Conservation (phyloP, 345 rosid genomes). For the Geranium brycei region DNA sequence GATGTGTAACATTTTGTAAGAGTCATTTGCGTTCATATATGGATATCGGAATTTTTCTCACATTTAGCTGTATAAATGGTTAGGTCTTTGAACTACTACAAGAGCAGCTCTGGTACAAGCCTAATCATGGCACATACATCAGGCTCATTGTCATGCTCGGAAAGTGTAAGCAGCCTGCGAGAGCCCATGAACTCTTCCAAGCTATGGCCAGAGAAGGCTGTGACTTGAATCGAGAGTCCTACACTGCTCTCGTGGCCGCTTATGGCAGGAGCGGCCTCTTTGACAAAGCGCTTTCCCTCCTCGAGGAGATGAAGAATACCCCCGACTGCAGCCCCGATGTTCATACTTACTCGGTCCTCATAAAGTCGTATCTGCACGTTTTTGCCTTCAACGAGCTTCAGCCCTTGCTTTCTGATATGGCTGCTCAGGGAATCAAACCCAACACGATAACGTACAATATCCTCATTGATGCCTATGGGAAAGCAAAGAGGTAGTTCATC, state of each 20-base stretch:
- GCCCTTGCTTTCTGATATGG: conserved; percentile 66
- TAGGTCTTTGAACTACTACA: conserved; percentile 70
- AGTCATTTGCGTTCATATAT: neutral
- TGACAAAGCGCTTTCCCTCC: conserved; percentile 49
- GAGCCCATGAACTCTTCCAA: conserved; percentile 64
- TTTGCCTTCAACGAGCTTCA: conserved; percentile 49
- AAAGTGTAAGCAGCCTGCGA: conserved; percentile 78
- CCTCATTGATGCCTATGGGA: conserved; percentile 77
- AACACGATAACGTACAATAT: conserved; percentile 72
- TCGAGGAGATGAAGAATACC: conserved; percentile 64
- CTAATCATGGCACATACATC: conserved; percentile 51
- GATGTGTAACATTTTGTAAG: neutral
- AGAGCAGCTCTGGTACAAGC: conserved; percentile 81
- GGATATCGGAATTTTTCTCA: neutral
- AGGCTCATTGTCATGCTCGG: conserved; percentile 86
- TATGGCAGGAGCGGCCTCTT: conserved; percentile 65
- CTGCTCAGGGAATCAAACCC: conserved; percentile 47
- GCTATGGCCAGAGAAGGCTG: conserved; percentile 72
- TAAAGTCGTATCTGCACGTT: conserved; percentile 78
- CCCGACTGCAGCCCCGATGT: conserved; percentile 68
- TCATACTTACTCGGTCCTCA: conserved; percentile 81
- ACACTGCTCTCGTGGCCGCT: conserved; percentile 69
- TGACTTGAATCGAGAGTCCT: conserved; percentile 46
- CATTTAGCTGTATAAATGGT: neutral
- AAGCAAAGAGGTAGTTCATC: conserved; percentile 50